A percentile compares a stretch with the other conserved stretches of the same genome.
Evolutionary conservation across 2,329 filamentous ascomycete genomes (phyloP).

Genomic region (Alternaria infectoria): DNA sequence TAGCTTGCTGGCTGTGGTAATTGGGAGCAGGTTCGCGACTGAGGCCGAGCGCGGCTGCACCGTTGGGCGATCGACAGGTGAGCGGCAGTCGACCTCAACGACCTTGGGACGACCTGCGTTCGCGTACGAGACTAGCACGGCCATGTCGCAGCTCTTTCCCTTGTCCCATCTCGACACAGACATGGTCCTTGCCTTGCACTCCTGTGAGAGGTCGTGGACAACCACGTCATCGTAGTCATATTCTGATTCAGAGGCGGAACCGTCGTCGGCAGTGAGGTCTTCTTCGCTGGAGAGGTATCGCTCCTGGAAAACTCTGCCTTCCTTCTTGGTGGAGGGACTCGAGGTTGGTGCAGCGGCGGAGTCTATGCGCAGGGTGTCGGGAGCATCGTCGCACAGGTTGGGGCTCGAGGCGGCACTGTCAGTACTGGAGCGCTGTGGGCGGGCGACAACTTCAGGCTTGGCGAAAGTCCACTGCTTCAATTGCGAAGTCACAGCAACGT

Average conservation of each 20-base stretch:
- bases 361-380: conserved; percentile 44
- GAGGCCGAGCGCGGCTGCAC: conserved; percentile 41
- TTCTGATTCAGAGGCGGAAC: conserved; percentile 31
- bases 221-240: conserved; percentile 42
- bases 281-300: conserved; percentile 50
- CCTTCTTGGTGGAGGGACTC: conserved; percentile 21
- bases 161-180: conserved; percentile 42
- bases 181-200: conserved; percentile 40
- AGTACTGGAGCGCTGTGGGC: conserved; percentile 35
- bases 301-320: conserved; percentile 40
- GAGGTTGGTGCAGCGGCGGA: conserved; percentile 25
- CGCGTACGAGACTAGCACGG: conserved; percentile 46
- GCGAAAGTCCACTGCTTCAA: conserved; percentile 48
- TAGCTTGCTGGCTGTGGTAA: conserved; percentile 36
- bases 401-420: conserved; percentile 45
- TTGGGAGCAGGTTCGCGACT: conserved; percentile 38
- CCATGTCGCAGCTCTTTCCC: conserved; percentile 46
- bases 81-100: conserved; percentile 42
- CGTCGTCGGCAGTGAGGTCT: conserved; percentile 45
- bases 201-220: conserved; percentile 36
- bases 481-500: conserved; percentile 41
- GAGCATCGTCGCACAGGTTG: conserved; percentile 42
- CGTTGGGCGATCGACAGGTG: conserved; percentile 20
- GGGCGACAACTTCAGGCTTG: conserved; percentile 35
- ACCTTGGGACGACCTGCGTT: conserved; percentile 49